Evolutionary conservation across 202 grass and related monocot genomes (phyloP), one percentile per base, ranked within the genome.

Genomic region (Zizania palustris): DNA sequence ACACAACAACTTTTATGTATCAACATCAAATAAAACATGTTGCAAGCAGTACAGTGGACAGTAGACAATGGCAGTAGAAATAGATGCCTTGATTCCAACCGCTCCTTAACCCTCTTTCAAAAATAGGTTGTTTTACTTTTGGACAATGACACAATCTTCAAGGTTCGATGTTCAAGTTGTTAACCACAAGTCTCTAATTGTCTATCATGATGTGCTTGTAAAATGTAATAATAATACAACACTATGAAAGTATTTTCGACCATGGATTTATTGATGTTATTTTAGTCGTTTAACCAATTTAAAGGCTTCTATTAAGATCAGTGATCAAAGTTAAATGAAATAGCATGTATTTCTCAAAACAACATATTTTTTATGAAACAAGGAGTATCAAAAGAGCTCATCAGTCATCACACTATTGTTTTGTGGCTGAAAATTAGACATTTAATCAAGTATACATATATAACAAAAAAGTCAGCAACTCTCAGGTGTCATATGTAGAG

Each of bases 381-480:
- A 75, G 28, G 34, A 41, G 74, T 65, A 75, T 18, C 70, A 63
- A 60, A 83, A 42, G 34, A 36, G 55, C 63, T 62, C 19, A 65
- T 68, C 11, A 66, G 55, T 62, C 19, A 65, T 68, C 11, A 66
- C 36, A 45, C 42, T 19, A 28, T 60, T 66, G 41, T 72, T 76
- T 59, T 8, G 35, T 37, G 7, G 58, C 63, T n/a, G 51, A 71
- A 37, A 11, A 53, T 21, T 12, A 71, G 28, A 9, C 33, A 80
- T 50, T 60, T 37, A 10, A 63, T 71, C 19, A 42, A 66, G 57
- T 80, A 37, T 37, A 65, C 12, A 2, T n/a, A 39, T 62, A 34
- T 71, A 43, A 22, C n/a, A 70, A 49, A 75, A 69, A 45, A 2
- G 13, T 37, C 11, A 80, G 65, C n/a, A 80, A 48, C n/a, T 80